Percentiles rank a stretch among this genome's conserved stretches.
Evolutionary conservation across 495 filamentous ascomycete genomes (phyloP).

Genomic region (Echria macrotheca): DNA sequence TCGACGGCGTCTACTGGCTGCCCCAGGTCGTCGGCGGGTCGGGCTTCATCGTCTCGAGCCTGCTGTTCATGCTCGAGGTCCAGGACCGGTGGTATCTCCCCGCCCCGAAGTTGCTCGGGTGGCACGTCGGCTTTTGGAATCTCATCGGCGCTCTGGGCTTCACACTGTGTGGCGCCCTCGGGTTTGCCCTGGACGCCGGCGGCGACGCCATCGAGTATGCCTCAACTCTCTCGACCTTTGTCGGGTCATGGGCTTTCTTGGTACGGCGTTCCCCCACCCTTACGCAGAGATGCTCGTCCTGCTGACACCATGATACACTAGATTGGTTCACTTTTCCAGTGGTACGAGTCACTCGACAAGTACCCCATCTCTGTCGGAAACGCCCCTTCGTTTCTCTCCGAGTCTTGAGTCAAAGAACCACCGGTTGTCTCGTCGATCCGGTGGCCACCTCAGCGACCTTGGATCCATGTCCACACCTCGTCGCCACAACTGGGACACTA

Average conservation of each 20-base stretch:
- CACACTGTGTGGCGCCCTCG: slow-evolving; percentile 61
- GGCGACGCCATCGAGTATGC: slow-evolving; percentile 52
- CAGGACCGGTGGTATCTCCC: slow-evolving; percentile 62
- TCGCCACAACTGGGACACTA: no score
- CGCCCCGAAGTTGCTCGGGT: slow-evolving; percentile 52
- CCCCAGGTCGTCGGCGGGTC: slow-evolving; percentile 63
- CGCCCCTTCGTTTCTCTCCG: neutral
- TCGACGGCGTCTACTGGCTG: slow-evolving; percentile 58
- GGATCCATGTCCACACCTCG: no score
- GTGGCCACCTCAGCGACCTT: no score
- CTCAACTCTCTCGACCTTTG: slow-evolving; percentile 55
- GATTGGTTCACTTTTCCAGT: slow-evolving; percentile 58
- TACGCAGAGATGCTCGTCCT: no score
- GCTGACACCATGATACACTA: no score
- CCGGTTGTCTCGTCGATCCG: no score
- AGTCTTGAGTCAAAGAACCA: no score
- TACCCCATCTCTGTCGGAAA: slow-evolving; percentile 46
- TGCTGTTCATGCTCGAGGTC: slow-evolving; percentile 65
- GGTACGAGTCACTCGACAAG: slow-evolving; percentile 60
- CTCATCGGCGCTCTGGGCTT: slow-evolving; percentile 57
- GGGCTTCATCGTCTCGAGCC: slow-evolving; percentile 56
- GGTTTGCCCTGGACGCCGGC: slow-evolving; percentile 36
- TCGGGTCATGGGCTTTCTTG: slow-evolving; percentile 66
- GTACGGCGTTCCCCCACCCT: slow-evolving; percentile 15
- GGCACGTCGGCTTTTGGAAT: slow-evolving; percentile 44